These are phyloP conservation scores for Xylaria sp. DNA, from an alignment of 2,329 filamentous ascomycete species.

Conservation along the genomic window DNA sequence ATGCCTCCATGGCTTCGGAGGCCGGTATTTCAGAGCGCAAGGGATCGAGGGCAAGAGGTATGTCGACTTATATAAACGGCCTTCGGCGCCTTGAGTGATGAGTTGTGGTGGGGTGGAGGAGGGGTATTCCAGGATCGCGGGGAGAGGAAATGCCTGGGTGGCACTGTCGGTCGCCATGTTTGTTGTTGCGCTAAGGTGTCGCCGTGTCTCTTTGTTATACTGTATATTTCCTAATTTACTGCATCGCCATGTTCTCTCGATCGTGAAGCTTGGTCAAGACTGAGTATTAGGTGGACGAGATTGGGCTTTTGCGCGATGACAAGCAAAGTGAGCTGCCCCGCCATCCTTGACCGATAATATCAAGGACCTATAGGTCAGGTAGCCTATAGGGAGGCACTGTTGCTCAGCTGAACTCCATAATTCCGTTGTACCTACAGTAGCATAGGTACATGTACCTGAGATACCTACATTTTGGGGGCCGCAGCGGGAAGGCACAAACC, in stretches of 20 bases:
- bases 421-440: conserved; percentile 1
- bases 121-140: conserved; percentile 71
- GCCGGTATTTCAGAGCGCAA: conserved; percentile 90
- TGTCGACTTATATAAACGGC: conserved; percentile 87
- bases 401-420: conserved; percentile 4
- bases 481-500: conserved; percentile 14
- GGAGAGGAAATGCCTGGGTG: conserved; percentile 61
- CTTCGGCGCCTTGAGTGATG: conserved; percentile 94
- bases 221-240: not conserved
- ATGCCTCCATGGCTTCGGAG: conserved; percentile 91
- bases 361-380: not conserved
- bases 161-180: conserved; percentile 30
- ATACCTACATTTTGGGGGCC: conserved; percentile 9
- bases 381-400: not conserved
- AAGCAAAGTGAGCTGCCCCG: conserved; percentile 20
- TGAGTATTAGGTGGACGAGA: not conserved
- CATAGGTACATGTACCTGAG: not conserved
- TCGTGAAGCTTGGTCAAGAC: not conserved
- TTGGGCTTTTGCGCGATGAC: conserved; percentile 14
- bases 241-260: not conserved
- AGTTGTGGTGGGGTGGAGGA: conserved; percentile 70
- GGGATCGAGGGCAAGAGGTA: conserved; percentile 75
- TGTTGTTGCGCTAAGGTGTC: conserved; percentile 2
- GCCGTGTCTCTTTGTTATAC: not conserved
- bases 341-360: conserved; percentile 11